Evolutionary conservation across 164 flowering plant genomes (phyloP).

Genomic region (Vitis rupestris): DNA sequence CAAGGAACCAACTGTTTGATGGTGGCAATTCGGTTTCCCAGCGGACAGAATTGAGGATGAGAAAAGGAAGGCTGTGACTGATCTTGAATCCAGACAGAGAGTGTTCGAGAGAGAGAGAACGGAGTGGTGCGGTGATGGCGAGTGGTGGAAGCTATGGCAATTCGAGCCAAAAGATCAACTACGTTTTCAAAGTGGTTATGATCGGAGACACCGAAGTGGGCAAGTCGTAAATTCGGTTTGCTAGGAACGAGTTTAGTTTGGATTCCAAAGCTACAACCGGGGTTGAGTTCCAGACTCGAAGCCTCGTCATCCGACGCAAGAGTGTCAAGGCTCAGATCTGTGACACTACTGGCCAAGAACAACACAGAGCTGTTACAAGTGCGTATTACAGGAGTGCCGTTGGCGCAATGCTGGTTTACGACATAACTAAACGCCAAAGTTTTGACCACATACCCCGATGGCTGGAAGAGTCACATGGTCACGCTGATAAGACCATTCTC

Average conservation of each 20-base stretch:
- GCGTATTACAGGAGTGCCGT: conserved; percentile 90
- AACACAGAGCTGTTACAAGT: conserved; percentile 82
- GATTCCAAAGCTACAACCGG: conserved; percentile 86
- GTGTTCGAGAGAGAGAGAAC: conserved; percentile 3
- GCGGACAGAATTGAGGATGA: conserved; percentile 3
- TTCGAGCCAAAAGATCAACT: conserved; percentile 65
- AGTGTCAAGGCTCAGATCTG: conserved; percentile 92
- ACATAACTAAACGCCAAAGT: conserved; percentile 72
- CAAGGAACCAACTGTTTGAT: conserved; percentile 58
- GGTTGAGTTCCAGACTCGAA: conserved; percentile 79
- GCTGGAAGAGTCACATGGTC: conserved; percentile 81
- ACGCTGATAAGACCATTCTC: conserved; percentile 87
- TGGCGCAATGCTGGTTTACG: conserved; percentile 84
- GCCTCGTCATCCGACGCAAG: conserved; percentile 67
- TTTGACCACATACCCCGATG: conserved; percentile 90
- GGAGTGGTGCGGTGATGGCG: conserved; percentile 26
- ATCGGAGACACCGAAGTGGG: conserved; percentile 85
- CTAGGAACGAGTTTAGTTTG: conserved; percentile 72
- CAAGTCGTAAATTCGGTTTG: conserved; percentile 76
- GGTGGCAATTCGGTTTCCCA: conserved; percentile 82
- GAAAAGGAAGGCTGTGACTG: too few relatives aligned
- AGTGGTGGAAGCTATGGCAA: conserved; percentile 51
- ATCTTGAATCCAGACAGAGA: neutral
- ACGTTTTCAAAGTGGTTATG: conserved; percentile 82
- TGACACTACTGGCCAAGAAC: conserved; percentile 92